These are phyloP conservation scores for Carex myosuroides DNA, from an alignment of 176 grass and related monocot species.

Conservation along the genomic window DNA sequence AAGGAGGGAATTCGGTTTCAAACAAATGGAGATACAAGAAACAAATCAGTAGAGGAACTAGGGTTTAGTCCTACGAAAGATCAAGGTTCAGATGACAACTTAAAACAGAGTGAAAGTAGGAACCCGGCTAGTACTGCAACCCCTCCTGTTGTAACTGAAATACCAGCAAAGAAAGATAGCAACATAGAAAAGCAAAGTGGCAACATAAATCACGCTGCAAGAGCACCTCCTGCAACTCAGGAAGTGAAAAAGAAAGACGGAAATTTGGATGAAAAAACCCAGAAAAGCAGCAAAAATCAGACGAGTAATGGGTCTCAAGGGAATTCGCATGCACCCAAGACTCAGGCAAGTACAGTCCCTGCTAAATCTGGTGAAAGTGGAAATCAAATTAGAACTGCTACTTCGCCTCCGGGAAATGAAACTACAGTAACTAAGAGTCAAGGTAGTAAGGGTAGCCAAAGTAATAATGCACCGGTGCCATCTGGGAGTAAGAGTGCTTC, in stretches of 20 bases:
- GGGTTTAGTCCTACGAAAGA: background rate
- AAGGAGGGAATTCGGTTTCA: slow-evolving; percentile 21
- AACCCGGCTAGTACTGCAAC: background rate
- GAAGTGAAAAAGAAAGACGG: slow-evolving; percentile 9
- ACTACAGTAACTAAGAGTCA: slow-evolving; percentile 5
- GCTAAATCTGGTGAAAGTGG: background rate
- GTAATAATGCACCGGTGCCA: background rate
- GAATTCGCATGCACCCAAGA: background rate
- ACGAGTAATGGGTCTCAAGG: background rate
- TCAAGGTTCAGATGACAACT: background rate
- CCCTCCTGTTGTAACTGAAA: background rate
- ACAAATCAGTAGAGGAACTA: slow-evolving; percentile 10
- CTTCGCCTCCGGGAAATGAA: background rate
- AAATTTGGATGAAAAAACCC: background rate
- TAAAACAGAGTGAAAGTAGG: slow-evolving; percentile 9
- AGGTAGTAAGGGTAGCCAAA: background rate
- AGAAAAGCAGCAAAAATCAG: slow-evolving; percentile 13
- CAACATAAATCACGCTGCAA: background rate
- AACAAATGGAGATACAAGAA: slow-evolving; percentile 22
- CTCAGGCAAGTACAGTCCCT: background rate
- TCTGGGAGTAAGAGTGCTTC: slow-evolving; percentile 6
- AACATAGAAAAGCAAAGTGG: slow-evolving; percentile 2
- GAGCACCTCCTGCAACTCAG: background rate
- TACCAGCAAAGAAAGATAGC: slow-evolving; percentile 4
- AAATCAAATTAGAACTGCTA: slow-evolving; percentile 11